Percentiles rank a stretch among this genome's conserved stretches.
Conservation (phyloP, 164 flowering plant genomes). For the Saururus chinensis region DNA sequence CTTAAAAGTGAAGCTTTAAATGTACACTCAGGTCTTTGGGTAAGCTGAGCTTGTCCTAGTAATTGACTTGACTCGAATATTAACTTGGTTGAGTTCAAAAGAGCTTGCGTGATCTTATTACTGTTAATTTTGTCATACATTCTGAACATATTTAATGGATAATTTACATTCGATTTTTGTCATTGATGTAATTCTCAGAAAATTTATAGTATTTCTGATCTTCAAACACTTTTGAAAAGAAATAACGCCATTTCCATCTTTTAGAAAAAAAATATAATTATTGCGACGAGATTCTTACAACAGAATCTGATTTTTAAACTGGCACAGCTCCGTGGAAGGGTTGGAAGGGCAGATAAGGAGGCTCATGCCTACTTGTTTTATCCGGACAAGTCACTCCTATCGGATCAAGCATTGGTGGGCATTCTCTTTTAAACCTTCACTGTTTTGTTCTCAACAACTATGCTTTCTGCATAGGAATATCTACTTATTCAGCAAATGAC, state of each 20-base stretch:
- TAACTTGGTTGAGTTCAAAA: background rate
- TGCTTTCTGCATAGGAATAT: background rate
- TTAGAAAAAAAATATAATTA: too few species aligned
- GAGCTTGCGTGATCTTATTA: background rate
- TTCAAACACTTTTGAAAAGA: too few species aligned
- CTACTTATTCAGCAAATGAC: background rate
- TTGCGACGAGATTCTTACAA: background rate
- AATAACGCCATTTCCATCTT: too few species aligned
- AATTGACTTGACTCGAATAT: background rate
- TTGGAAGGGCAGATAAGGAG: conserved; percentile 94
- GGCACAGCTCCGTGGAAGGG: conserved; percentile 84
- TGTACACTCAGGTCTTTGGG: background rate
- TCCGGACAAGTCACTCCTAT: conserved; percentile 63
- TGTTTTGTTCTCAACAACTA: background rate
- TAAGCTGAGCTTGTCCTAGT: background rate
- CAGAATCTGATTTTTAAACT: conserved; percentile 7
- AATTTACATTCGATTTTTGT: too few species aligned
- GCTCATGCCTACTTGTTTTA: conserved; percentile 87
- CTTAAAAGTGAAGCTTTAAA: background rate
- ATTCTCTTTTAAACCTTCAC: background rate
- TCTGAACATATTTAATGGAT: too few species aligned
- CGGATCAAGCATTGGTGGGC: conserved; percentile 74
- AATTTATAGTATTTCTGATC: too few species aligned
- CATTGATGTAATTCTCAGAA: too few species aligned
- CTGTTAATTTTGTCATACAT: too few species aligned